Evolutionary conservation across 495 filamentous ascomycete species (phyloP), one percentile per base, ranked within the genome.

Genomic region (Bacidia gigantensis): DNA sequence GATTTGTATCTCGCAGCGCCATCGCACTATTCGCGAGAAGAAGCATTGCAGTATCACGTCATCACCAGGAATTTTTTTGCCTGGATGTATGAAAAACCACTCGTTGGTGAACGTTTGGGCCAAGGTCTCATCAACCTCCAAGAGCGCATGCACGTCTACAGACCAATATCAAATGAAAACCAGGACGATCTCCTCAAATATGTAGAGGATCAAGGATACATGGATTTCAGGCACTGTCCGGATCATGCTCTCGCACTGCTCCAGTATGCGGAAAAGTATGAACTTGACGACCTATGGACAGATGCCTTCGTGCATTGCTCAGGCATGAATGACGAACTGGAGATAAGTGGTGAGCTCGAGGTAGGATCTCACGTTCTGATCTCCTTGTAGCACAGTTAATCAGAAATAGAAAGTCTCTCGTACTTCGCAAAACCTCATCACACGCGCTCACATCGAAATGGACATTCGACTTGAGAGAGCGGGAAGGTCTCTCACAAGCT

Each of bases 21-120:
- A 14, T 53, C 69, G 3, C 60, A 65, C 38, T 58, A 65, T 11
- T 69, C 68, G 26, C 66, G 74, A 56, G 67, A 73, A 14, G 69
- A 75, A 35, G 66, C 71, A 3, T 74, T 77, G 50, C 57, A 65
- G 12, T 80, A 79, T 54, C 78, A 85, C 53, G 50, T 82, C 12
- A 75, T 77, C 1, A 82, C 74, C 0, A 72, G 82, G n/a, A 86
- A 86, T 53, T 75, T 84, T 56, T 78, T 85, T 50, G 81, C 82
- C 35, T 84, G 74, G 67, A 62, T 82, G 11, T 74, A 78, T 55
- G 65, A 70, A 10, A 75, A 72, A 51, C 74, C 82, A 0, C 54
- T 85, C 38, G 80, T 84, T 11, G 82, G 82, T 1, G 65, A 67
- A 22, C 67, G 70, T 51, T 69, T 86, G 24, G 79, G 82, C 5